Percentiles rank a stretch among this genome's conserved stretches.
These are phyloP conservation scores for Beauveria sp. DNA, from an alignment of 2,329 filamentous ascomycete genomes.

Conservation along the genomic window DNA sequence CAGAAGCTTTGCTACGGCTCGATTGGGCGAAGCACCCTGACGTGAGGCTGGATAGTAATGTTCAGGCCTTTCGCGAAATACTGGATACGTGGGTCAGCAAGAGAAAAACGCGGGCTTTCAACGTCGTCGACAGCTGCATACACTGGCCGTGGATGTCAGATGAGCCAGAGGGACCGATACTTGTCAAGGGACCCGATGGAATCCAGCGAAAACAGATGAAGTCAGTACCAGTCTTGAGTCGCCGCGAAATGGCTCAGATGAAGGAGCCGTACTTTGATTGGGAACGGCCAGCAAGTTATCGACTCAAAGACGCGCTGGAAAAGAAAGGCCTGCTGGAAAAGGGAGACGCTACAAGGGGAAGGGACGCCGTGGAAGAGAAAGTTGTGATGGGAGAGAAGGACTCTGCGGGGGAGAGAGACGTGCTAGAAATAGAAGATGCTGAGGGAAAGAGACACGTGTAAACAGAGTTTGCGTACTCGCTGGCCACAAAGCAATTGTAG, in stretches of 20 bases:
- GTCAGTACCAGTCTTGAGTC: not conserved
- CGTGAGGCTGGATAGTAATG: constrained; percentile 21
- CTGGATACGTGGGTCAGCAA: constrained; percentile 18
- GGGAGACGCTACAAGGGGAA: too few species aligned
- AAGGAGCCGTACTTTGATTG: constrained; percentile 3
- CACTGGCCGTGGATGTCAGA: constrained; percentile 15
- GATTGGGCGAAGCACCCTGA: constrained; percentile 26
- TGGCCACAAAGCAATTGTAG: too few species aligned
- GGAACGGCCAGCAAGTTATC: constrained; percentile 8
- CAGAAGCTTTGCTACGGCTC: constrained; percentile 12
- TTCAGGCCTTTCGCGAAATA: constrained; percentile 16
- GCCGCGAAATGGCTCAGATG: not conserved
- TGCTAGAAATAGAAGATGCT: too few species aligned
- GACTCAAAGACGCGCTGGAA: constrained; percentile 3
- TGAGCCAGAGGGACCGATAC: constrained; percentile 6
- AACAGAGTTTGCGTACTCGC: too few species aligned
- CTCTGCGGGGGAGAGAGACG: too few species aligned
- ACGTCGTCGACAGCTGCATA: not conserved
- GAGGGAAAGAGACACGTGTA: too few species aligned
- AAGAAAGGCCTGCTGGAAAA: not conserved
- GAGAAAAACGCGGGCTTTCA: constrained; percentile 9
- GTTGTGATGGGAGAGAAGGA: too few species aligned
- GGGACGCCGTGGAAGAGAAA: too few species aligned
- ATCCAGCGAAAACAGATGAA: not conserved
- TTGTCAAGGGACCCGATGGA: not conserved